Conservation (phyloP, 805 yeast genomes). For the Kluyveromyces lactis region DNA sequence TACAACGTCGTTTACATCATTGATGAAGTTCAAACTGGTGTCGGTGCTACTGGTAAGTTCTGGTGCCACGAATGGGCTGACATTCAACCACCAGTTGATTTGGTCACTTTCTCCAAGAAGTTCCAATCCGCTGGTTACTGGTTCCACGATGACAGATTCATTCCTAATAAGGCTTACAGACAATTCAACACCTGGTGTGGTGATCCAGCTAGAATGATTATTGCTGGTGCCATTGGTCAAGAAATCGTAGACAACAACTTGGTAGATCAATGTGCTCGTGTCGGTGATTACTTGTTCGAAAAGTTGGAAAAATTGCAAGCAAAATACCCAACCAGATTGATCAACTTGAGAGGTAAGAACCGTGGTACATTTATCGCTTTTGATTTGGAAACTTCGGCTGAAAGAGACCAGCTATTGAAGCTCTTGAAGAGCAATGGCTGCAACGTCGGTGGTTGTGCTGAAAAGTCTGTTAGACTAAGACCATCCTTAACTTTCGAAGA, state of each 20-base stretch:
- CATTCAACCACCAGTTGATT: conserved; percentile 53
- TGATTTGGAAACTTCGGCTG: conserved; percentile 38
- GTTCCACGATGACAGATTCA: conserved; percentile 49
- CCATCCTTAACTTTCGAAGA: conserved; percentile 56
- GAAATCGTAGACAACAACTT: conserved; percentile 44
- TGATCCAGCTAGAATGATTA: conserved; percentile 59
- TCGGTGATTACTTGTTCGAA: conserved; percentile 46
- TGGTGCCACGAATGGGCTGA: conserved; percentile 71
- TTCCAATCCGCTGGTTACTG: conserved; percentile 69
- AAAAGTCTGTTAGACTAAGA: conserved; percentile 49
- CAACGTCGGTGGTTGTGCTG: conserved; percentile 65
- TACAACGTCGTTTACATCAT: conserved; percentile 52
- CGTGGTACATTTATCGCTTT: conserved; percentile 63
- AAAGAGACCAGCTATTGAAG: conserved; percentile 40
- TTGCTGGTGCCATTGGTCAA: conserved; percentile 52
- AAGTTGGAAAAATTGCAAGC: conserved; percentile 32
- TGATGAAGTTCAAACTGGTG: conserved; percentile 71
- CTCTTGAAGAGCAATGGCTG: conserved; percentile 45
- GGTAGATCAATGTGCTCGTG: conserved; percentile 39
- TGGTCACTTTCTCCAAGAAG: conserved; percentile 65
- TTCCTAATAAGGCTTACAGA: conserved; percentile 55
- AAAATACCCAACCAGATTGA: conserved; percentile 35
- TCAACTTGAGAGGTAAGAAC: conserved; percentile 52
- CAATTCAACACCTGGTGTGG: conserved; percentile 79
- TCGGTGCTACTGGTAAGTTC: conserved; percentile 62